Conservation (phyloP, 2,329 filamentous ascomycete species). For the Fusarium euwallaceae region DNA sequence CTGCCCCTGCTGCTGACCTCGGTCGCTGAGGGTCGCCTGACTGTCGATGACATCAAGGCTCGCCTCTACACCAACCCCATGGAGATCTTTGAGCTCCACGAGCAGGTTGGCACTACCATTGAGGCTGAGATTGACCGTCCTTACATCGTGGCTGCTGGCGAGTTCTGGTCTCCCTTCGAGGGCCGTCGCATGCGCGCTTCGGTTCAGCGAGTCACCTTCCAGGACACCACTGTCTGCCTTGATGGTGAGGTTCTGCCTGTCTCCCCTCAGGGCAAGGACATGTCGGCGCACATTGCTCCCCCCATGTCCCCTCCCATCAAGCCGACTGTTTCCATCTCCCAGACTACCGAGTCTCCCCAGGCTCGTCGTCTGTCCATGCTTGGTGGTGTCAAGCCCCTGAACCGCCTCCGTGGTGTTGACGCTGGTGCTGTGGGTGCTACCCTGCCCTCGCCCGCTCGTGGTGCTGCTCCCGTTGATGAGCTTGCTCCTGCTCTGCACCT, state of each 20-base stretch:
- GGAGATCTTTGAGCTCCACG: slow-evolving; percentile 85
- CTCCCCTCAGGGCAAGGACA: slow-evolving; percentile 75
- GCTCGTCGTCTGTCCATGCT: slow-evolving; percentile 50
- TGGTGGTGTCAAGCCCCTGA: slow-evolving; percentile 48
- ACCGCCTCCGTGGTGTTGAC: slow-evolving; percentile 49
- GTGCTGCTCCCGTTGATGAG: slow-evolving; percentile 56
- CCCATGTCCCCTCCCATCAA: slow-evolving; percentile 71
- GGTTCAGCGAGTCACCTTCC: slow-evolving; percentile 82
- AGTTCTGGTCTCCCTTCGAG: slow-evolving; percentile 78
- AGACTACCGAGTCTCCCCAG: slow-evolving; percentile 53
- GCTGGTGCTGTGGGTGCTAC: slow-evolving; percentile 28
- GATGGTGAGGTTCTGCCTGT: slow-evolving; percentile 73
- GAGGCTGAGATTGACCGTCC: slow-evolving; percentile 83
- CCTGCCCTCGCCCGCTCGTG: slow-evolving; percentile 39
- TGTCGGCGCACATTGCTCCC: slow-evolving; percentile 75
- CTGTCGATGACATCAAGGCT: slow-evolving; percentile 78
- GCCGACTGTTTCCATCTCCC: slow-evolving; percentile 58
- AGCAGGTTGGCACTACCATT: slow-evolving; percentile 79
- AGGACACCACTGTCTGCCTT: slow-evolving; percentile 79
- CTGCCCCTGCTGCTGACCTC: slow-evolving; percentile 82
- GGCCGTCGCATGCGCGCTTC: slow-evolving; percentile 77
- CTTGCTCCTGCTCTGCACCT: slow-evolving; percentile 61
- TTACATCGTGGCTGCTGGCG: slow-evolving; percentile 65
- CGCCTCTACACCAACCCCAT: slow-evolving; percentile 84
- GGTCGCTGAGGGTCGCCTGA: slow-evolving; percentile 79